Percentiles rank a stretch among this genome's conserved stretches.
These are phyloP conservation scores for Epichloe baconii DNA, from an alignment of 2,329 filamentous ascomycete species.

Conservation along the genomic window DNA sequence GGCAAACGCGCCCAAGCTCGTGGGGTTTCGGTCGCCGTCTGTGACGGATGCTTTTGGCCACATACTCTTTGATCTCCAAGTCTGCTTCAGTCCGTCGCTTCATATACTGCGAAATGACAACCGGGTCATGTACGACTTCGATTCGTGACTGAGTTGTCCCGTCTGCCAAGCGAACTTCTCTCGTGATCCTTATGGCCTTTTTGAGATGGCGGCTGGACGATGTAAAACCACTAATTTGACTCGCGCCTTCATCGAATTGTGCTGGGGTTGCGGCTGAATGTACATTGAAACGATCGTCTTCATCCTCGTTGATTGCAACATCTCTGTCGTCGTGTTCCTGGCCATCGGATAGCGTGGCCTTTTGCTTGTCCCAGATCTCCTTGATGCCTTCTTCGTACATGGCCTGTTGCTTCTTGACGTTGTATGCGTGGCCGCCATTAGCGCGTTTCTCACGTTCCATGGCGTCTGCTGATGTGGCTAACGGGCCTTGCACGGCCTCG, in stretches of 20 bases:
- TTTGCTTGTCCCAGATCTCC: slow-evolving; percentile 85
- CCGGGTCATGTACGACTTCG: slow-evolving; percentile 62
- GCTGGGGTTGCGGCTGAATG: slow-evolving; percentile 59
- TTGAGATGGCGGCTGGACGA: slow-evolving; percentile 51
- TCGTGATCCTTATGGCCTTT: slow-evolving; percentile 60
- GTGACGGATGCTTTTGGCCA: slow-evolving; percentile 12
- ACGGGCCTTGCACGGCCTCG: slow-evolving; percentile 59
- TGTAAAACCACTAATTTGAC: slow-evolving; percentile 60
- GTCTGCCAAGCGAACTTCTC: slow-evolving; percentile 36
- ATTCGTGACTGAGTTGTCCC: slow-evolving; percentile 48
- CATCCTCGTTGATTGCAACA: slow-evolving; percentile 43
- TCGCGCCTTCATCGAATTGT: slow-evolving; percentile 61
- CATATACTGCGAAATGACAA: slow-evolving; percentile 80
- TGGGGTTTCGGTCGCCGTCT: slow-evolving; percentile 3
- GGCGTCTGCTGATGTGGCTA: slow-evolving; percentile 63
- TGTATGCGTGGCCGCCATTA: slow-evolving; percentile 91
- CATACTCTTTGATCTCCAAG: slow-evolving; percentile 60
- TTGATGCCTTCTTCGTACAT: slow-evolving; percentile 86
- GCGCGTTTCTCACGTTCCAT: slow-evolving; percentile 78
- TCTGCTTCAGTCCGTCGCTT: slow-evolving; percentile 62
- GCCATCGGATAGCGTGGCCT: slow-evolving; percentile 58
- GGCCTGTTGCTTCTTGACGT: slow-evolving; percentile 85
- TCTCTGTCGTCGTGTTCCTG: slow-evolving; percentile 55
- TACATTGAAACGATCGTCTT: slow-evolving; percentile 57
- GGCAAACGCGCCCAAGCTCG: slow-evolving; percentile 10